Evolutionary conservation across 441 rosid genomes (phyloP).

Genomic region (Erodium moschatum): DNA sequence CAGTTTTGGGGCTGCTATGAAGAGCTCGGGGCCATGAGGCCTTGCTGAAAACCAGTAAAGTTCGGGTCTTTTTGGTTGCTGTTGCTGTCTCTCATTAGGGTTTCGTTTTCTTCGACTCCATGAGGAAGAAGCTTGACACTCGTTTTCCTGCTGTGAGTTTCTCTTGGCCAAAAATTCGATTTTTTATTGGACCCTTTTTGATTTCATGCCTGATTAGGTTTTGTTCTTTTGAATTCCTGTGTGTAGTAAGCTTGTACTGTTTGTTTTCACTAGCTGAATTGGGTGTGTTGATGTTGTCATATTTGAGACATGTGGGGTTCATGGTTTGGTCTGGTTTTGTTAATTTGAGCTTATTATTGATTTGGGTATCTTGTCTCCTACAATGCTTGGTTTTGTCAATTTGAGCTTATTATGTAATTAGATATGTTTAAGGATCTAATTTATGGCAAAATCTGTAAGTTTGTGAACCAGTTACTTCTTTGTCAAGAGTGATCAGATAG

Average conservation of each 20-base stretch:
- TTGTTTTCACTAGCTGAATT: background rate
- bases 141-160: constrained; percentile 28
- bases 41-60: background rate
- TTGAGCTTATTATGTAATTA: too few species aligned
- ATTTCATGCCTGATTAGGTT: background rate
- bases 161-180: background rate
- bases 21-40: background rate
- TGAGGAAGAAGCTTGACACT: constrained; percentile 30
- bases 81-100: background rate
- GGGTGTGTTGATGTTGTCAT: background rate
- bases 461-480: background rate
- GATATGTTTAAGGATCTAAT: too few species aligned
- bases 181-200: background rate
- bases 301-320: background rate
- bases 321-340: background rate
- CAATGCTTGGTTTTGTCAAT: too few species aligned
- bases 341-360: background rate
- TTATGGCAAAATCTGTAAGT: background rate
- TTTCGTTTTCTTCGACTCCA: background rate
- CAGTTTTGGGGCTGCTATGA: background rate
- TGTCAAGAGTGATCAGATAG: background rate
- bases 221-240: background rate
- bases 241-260: background rate
- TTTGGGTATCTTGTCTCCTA: background rate
- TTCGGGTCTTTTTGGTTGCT: background rate